phyloP scores from a whole-genome alignment of 140 eudicot genomes.

The Cichorium intybus region DNA sequence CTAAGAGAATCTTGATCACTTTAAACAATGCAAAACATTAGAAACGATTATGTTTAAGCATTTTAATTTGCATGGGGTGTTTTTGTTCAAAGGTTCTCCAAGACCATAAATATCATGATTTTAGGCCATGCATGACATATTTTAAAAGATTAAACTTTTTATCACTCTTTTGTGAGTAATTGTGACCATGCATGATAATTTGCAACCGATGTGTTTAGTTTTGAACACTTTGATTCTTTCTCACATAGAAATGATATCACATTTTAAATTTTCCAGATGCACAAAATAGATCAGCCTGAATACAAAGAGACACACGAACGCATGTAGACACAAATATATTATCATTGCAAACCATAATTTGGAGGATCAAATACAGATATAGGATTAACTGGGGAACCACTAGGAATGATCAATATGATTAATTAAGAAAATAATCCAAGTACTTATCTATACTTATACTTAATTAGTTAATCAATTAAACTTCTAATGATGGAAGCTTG shows the following conservation, averaged over 20 bases:
- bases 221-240: neutral
- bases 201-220: neutral
- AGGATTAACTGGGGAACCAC: neutral
- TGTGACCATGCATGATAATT: neutral
- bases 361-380: conserved; percentile 10
- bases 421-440: neutral
- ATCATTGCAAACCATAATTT: neutral
- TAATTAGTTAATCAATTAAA: conserved; percentile 40
- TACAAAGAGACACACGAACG: neutral
- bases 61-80: neutral
- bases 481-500: conserved; percentile 76
- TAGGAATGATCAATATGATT: conserved; percentile 1
- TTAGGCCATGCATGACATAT: conserved; percentile 13
- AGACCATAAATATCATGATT: neutral
- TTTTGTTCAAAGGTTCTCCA: neutral
- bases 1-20: neutral
- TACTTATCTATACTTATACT: conserved; percentile 4
- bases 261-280: neutral
- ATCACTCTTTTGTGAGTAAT: neutral
- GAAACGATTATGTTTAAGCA: neutral
- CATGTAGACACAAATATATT: neutral
- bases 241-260: neutral
- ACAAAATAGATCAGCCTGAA: neutral
- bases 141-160: neutral
- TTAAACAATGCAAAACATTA: neutral